Conservation (phyloP, 1,284 basidiomycete species). For the Amylostereum chailletii region DNA sequence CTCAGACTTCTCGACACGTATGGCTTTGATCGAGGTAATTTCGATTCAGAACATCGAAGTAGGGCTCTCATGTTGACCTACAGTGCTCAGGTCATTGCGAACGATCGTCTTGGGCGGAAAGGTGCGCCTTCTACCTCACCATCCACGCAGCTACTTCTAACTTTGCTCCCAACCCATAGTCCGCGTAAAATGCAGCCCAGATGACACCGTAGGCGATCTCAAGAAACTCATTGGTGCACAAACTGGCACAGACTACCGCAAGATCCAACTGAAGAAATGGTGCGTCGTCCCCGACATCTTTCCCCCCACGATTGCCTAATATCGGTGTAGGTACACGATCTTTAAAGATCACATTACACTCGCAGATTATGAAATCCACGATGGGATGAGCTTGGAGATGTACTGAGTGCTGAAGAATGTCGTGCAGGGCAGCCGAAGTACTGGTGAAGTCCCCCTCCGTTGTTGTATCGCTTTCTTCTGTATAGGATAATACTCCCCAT, state of each 20-base stretch:
- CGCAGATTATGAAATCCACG: conserved; percentile 89
- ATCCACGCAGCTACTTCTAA: background rate
- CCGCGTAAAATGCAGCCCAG: conserved; percentile 86
- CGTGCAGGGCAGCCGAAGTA: no score
- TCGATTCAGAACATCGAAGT: no score
- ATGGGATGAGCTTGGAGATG: conserved; percentile 93
- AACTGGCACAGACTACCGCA: conserved; percentile 78
- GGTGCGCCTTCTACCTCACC: conserved; percentile 36
- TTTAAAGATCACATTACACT: conserved; percentile 96
- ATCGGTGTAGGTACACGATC: conserved; percentile 68
- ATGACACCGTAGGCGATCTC: conserved; percentile 94
- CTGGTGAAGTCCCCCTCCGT: no score
- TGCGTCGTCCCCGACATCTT: conserved; percentile 24
- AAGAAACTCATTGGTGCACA: conserved; percentile 97
- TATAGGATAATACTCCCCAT: no score
- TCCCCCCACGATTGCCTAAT: conserved; percentile 1
- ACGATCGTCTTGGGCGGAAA: conserved; percentile 95
- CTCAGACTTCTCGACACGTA: no score
- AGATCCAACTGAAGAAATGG: conserved; percentile 98
- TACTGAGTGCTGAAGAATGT: conserved; percentile 36
- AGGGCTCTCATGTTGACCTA: no score
- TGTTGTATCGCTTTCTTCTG: no score
- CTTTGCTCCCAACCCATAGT: conserved; percentile 36
- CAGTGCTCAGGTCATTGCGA: conserved; percentile 74
- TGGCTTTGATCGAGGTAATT: no score